These are phyloP conservation scores for Flammula alnicola DNA, from an alignment of 1,284 basidiomycete species.

Conservation along the genomic window DNA sequence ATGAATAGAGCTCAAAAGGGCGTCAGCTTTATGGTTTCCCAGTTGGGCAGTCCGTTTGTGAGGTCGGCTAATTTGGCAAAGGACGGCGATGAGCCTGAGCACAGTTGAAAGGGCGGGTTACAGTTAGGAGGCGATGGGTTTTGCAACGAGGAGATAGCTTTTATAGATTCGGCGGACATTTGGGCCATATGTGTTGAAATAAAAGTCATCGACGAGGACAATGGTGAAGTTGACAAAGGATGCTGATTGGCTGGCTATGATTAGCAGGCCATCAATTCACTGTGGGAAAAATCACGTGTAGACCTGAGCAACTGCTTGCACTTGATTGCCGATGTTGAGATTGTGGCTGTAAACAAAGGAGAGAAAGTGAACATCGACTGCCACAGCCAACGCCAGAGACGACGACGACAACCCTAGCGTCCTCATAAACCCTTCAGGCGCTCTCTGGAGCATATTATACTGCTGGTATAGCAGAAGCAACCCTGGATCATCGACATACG, in stretches of 20 bases:
- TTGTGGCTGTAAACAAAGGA: slow-evolving; percentile 38
- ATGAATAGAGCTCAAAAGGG: slow-evolving; percentile 36
- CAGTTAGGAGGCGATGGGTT: background rate
- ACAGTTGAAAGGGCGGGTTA: background rate
- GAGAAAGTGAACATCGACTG: slow-evolving; percentile 35
- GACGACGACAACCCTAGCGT: slow-evolving; percentile 6
- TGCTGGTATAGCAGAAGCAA: background rate
- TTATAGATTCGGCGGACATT: background rate
- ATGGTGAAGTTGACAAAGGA: too few relatives aligned
- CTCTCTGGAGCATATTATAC: background rate
- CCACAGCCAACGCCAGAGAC: slow-evolving; percentile 27
- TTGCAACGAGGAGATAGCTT: background rate
- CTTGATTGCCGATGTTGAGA: slow-evolving; percentile 32
- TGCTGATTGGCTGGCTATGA: too few relatives aligned
- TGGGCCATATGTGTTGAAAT: background rate
- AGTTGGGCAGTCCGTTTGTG: slow-evolving; percentile 46
- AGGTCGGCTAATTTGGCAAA: slow-evolving; percentile 8
- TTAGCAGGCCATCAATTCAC: background rate
- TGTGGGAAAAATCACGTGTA: slow-evolving; percentile 10
- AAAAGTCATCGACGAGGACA: background rate
- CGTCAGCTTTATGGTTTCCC: slow-evolving; percentile 42
- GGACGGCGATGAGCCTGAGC: background rate
- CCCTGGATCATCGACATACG: slow-evolving; percentile 12
- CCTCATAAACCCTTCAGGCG: slow-evolving; percentile 3
- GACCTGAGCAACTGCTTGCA: slow-evolving; percentile 26